Evolutionary conservation across 1,284 basidiomycete species (phyloP).

Genomic region (Pseudozyma tsukubaensis): DNA sequence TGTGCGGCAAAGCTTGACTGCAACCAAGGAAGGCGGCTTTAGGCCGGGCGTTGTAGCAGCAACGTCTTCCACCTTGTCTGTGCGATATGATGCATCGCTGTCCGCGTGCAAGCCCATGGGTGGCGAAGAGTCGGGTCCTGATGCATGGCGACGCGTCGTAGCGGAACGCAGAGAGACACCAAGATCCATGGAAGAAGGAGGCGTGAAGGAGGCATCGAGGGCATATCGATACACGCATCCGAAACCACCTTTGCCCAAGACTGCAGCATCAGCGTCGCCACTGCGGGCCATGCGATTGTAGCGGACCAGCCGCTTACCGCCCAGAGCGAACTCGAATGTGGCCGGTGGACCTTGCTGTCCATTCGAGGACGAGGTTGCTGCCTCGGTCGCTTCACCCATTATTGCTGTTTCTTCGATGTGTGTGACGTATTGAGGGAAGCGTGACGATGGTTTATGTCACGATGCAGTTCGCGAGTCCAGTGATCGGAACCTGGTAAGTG

Average conservation of each 20-base stretch:
- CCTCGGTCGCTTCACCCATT: slow-evolving; percentile 8
- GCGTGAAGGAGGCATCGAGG: slow-evolving; percentile 49
- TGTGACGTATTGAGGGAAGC: neutral
- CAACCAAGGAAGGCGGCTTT: slow-evolving; percentile 45
- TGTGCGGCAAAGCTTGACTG: slow-evolving; percentile 61
- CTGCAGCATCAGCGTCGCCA: slow-evolving; percentile 34
- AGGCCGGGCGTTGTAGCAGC: slow-evolving; percentile 1
- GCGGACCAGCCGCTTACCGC: slow-evolving; percentile 29
- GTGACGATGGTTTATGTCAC: too few species aligned
- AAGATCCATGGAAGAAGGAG: slow-evolving; percentile 40
- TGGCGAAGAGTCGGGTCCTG: slow-evolving; percentile 1
- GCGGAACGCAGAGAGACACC: slow-evolving; percentile 12
- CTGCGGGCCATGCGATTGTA: slow-evolving; percentile 39
- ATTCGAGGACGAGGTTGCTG: slow-evolving; percentile 5
- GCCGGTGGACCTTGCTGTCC: slow-evolving; percentile 28
- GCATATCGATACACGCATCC: slow-evolving; percentile 53
- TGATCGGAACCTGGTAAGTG: too few species aligned
- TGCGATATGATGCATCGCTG: neutral
- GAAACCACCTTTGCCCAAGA: slow-evolving; percentile 49
- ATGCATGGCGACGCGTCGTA: slow-evolving; percentile 16
- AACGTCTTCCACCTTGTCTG: neutral
- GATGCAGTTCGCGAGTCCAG: too few species aligned
- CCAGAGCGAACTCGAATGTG: slow-evolving; percentile 25
- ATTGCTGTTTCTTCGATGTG: neutral
- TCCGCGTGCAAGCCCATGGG: neutral